Base-by-base conservation (phyloP, 345 rosid genomes). In the Litchi chinensis region DNA sequence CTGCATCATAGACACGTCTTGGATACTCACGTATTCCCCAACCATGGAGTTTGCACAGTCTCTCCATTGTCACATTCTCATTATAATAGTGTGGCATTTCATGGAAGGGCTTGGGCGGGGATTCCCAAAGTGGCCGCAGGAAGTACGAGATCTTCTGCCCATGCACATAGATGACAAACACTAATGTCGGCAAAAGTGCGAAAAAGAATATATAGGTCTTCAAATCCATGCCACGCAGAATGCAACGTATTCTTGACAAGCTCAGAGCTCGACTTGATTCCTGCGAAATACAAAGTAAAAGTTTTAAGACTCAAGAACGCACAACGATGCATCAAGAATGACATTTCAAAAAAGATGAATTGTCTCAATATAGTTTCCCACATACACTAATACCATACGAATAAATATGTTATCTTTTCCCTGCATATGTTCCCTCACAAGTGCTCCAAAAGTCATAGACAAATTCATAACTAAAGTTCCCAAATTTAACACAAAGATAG, bases 1-100 rank as follows among this genome's bases (percentile, higher is more conserved):
- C 93, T 0, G 96, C 98, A 82, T 93, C 98, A 63, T 83, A 93
- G 57, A 93, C 98, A 10, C 95, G 95, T 26, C 98, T 88, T 26
- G 98, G 98, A 79, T 85, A 92, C 69, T 93, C 98, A 8, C 98
- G 92, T 37, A 83, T 83, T n/a, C 89, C 88, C 98, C 98, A 93
- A 19, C 98, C 98, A 13, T 93, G 98, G 71, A 93, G 96, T 67
- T 83, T 92, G 88, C 98, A 93, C 46, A 92, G 91, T 16, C 84
- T 89, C 78, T 85, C 91, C 98, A 91, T 92, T 0, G 96, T 86
- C 73, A 91, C 92, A 50, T 93, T 93, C 85, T 89, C 98, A 26
- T 90, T 94, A 82, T 93, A 90, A 80, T 91, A 91, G 77, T 93
- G 97, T 0, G 96, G 95, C 41, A 91, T 90, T 59, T 91, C 90